phyloP scores from a whole-genome alignment of 257 asterid species.

The Rubia yunnanensis region DNA sequence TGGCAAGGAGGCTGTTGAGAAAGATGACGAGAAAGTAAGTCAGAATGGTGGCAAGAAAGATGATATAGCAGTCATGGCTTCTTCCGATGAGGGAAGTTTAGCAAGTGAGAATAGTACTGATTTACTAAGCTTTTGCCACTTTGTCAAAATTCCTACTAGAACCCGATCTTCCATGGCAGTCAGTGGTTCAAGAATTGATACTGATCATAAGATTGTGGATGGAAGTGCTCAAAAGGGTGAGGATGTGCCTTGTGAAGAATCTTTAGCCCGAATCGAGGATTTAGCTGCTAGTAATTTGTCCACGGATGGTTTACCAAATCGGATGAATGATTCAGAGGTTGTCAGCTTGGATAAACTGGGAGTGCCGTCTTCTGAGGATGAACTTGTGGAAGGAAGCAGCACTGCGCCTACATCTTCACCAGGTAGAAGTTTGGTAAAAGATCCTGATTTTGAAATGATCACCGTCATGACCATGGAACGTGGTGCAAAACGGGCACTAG shows the following conservation, averaged over 20 bases:
- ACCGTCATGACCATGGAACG: conserved; percentile 30
- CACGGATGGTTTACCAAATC: conserved; percentile 29
- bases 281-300: conserved; percentile 31
- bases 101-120: conserved; percentile 31
- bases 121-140: conserved; percentile 49
- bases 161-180: conserved; percentile 52
- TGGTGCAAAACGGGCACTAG: conserved; percentile 52
- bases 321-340: conserved; percentile 23
- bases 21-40: conserved; percentile 23
- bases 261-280: conserved; percentile 30
- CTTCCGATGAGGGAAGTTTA: conserved; percentile 22
- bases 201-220: conserved; percentile 26
- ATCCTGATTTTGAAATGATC: conserved; percentile 35
- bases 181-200: conserved; percentile 38
- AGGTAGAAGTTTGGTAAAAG: conserved; percentile 26
- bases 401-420: conserved; percentile 23
- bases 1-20: conserved; percentile 31
- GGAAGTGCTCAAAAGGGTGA: conserved; percentile 17
- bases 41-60: conserved; percentile 22
- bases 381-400: conserved; percentile 21
- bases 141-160: conserved; percentile 58
- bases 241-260: conserved; percentile 34
- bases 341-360: conserved; percentile 23
- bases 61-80: conserved; percentile 16
- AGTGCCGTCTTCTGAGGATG: conserved; percentile 25